phyloP scores from a whole-genome alignment of 148 eudicot species.

The Arbutus unedo region DNA sequence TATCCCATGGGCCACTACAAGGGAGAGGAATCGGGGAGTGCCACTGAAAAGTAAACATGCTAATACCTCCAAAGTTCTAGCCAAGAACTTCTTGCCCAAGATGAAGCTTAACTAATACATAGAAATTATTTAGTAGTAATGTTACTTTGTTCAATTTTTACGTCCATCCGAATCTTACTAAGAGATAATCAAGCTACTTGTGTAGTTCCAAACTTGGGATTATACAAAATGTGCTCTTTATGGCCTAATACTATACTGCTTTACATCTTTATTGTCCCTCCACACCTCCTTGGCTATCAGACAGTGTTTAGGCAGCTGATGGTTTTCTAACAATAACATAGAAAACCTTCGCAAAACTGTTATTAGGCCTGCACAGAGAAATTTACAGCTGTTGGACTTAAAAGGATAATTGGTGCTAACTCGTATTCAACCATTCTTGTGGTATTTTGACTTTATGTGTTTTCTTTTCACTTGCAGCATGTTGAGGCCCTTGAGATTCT shows the following conservation, averaged over 20 bases:
- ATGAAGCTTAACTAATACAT: not conserved
- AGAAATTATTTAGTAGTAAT: not conserved
- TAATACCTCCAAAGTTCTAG: not conserved
- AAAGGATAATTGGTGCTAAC: not conserved
- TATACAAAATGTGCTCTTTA: not conserved
- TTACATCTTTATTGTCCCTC: not conserved
- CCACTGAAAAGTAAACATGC: not conserved
- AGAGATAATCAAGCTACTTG: not conserved
- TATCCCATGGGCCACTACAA: not conserved
- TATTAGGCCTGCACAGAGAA: not conserved
- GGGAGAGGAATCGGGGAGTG: not conserved
- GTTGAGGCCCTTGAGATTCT: conserved; percentile 98
- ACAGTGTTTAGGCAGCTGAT: not conserved
- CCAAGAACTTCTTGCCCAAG: not conserved
- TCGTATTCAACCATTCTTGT: not conserved
- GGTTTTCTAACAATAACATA: not conserved
- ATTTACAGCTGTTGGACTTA: not conserved
- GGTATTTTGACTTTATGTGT: not conserved
- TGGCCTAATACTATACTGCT: not conserved
- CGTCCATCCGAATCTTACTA: not conserved
- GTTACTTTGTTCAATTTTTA: not conserved
- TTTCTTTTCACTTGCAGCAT: conserved; percentile 45
- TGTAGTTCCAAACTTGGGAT: not conserved
- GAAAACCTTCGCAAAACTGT: not conserved
- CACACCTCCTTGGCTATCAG: not conserved